Percentiles rank a stretch among this genome's conserved stretches.
phyloP scores from a whole-genome alignment of 768 basidiomycete genomes.

The Cystobasidium tubakii region DNA sequence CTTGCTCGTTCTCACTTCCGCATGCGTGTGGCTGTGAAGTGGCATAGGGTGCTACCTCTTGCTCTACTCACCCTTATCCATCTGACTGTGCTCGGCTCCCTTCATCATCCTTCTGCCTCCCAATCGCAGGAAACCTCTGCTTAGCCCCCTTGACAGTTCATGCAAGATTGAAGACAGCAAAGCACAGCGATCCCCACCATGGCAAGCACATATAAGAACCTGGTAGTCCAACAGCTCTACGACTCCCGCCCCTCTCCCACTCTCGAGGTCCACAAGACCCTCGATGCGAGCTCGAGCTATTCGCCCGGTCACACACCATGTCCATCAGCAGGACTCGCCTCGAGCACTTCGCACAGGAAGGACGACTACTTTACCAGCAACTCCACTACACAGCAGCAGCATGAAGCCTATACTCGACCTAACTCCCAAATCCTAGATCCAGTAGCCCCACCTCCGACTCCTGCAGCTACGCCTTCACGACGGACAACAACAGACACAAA shows the following conservation, averaged over 20 bases:
- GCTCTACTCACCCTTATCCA: not conserved
- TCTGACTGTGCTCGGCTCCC: not conserved
- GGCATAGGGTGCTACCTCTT: no score
- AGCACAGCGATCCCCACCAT: not conserved
- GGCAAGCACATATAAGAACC: not conserved
- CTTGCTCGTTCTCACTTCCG: no score
- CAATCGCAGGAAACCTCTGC: no score
- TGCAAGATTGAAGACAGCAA: not conserved
- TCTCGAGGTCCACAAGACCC: slow-evolving; percentile 17
- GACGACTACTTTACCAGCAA: not conserved
- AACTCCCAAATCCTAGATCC: not conserved
- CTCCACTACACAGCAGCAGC: not conserved
- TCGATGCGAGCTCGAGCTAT: slow-evolving; percentile 3
- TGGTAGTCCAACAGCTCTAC: slow-evolving; percentile 23
- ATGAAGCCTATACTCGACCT: not conserved
- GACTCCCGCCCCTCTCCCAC: slow-evolving; percentile 29
- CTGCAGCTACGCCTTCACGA: not conserved
- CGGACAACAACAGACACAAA: not conserved
- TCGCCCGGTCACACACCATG: slow-evolving; percentile 24
- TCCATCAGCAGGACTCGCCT: not conserved
- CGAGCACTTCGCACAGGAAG: slow-evolving; percentile 9
- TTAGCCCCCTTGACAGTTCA: no score
- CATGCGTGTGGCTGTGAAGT: no score
- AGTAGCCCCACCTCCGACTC: slow-evolving; percentile 1
- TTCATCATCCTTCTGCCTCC: no score